Evolutionary conservation across 345 rosid species (phyloP), one percentile per base, ranked within the genome.

Genomic region (Ceriops zippeliana): DNA sequence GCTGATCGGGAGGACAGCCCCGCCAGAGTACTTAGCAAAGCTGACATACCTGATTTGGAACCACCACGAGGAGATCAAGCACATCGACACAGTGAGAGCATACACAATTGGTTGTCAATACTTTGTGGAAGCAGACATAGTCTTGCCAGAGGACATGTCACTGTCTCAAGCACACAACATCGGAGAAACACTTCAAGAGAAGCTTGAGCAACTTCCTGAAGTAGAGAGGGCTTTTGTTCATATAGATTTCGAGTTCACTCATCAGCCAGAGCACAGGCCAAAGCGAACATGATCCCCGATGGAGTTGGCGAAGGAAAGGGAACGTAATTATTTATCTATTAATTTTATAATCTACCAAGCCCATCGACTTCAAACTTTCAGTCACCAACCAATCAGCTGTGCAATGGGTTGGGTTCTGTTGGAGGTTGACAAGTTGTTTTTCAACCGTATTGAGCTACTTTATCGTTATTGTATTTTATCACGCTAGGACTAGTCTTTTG

Each of bases 41-140:
- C 76, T 83, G 26, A 81, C 83, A 1, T 85, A 83, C 58, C 34
- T 85, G 22, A 79, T 83, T 2, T 85, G 89, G 86, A 85, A 85
- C 70, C 89, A 85, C 54, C 65, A 75, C 24, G 67, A 79, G 68
- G 78, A 81, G 51, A 85, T 85, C 1, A 77, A 53, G 68, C 81
- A 81, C 17, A 85, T 85, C 10, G 85, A 81, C 21, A 83, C 86
- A 0, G 83, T 81, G 19, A 79, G 85, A 27, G 89, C 89, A 27
- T 83, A 85, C 74, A 78, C 75, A 9, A 69, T 75, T 62, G 85
- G 86, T 1, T 49, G 58, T 52, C 64, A 83, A 0, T 85, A 83
- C 65, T 85, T 83, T 46, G 89, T 79, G 59, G 89, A 85, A 66
- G 86, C 65, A 58, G 73, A 83, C 71, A 71, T 85, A 31, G 85